phyloP scores from a whole-genome alignment of 1,284 basidiomycete species.

The Sporisorium reilianum region DNA sequence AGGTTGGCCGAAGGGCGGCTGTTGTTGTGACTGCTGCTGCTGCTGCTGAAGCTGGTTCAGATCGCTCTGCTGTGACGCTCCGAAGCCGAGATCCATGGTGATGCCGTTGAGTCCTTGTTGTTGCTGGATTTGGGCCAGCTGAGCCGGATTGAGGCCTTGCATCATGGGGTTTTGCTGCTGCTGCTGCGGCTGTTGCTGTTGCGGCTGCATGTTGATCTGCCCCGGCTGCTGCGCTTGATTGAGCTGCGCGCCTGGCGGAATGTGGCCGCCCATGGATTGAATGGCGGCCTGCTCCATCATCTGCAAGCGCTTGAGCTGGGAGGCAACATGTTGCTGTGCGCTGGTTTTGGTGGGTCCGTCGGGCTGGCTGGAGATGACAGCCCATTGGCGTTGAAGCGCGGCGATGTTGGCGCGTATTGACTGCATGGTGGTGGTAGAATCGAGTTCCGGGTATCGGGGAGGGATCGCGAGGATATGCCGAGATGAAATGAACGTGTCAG shows the following conservation, averaged over 20 bases:
- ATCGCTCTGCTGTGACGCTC: conserved; percentile 23
- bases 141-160: conserved; percentile 30
- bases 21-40: conserved; percentile 26
- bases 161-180: conserved; percentile 25
- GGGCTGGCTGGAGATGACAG: conserved; percentile 53
- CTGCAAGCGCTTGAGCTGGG: conserved; percentile 58
- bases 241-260: conserved; percentile 39
- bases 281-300: conserved; percentile 50
- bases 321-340: conserved; percentile 56
- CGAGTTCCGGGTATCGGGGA: neutral
- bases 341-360: conserved; percentile 59
- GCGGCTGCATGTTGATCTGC: conserved; percentile 31
- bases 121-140: conserved; percentile 26
- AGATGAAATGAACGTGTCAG: neutral
- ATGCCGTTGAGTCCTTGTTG: conserved; percentile 31
- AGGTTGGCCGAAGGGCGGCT: conserved; percentile 18
- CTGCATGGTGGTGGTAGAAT: conserved; percentile 28
- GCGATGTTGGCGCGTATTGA: conserved; percentile 57
- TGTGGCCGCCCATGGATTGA: conserved; percentile 44
- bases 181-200: conserved; percentile 23
- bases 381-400: conserved; percentile 63
- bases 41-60: conserved; percentile 21
- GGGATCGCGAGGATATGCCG: conserved; percentile 5
- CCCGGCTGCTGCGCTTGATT: conserved; percentile 33
- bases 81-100: conserved; percentile 30